Percentiles rank a stretch among this genome's conserved stretches.
Conservation (phyloP, 2,329 filamentous ascomycete genomes). For the Gaeumannomyces sp. region DNA sequence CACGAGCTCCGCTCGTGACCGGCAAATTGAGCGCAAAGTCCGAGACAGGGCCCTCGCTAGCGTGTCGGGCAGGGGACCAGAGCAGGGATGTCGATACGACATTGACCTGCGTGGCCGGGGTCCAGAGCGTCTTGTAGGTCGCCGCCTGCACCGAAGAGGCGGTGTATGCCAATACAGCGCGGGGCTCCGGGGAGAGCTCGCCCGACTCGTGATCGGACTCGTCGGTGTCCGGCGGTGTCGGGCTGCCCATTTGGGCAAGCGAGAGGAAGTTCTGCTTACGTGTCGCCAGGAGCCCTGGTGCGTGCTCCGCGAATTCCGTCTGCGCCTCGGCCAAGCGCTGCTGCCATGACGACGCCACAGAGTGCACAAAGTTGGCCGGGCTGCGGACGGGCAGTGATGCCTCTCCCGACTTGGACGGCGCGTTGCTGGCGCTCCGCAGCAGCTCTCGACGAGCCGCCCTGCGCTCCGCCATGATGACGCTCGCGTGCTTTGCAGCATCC, state of each 20-base stretch:
- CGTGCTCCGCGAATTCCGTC: constrained; percentile 36
- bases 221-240: constrained; percentile 49
- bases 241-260: constrained; percentile 39
- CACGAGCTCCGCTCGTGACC: constrained; percentile 22
- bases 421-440: constrained; percentile 25
- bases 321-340: constrained; percentile 39
- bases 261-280: constrained; percentile 34
- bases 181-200: constrained; percentile 6
- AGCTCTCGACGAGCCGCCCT: constrained; percentile 32
- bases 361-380: constrained; percentile 17
- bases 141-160: constrained; percentile 5
- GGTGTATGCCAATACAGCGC: constrained; percentile 2
- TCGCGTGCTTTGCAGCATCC: not conserved
- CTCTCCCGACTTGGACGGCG: constrained; percentile 18
- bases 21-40: constrained; percentile 1
- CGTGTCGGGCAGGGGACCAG: constrained; percentile 19
- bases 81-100: constrained; percentile 16
- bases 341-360: constrained; percentile 35
- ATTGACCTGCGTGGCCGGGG: constrained; percentile 12
- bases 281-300: constrained; percentile 30
- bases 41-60: constrained; percentile 1
- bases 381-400: constrained; percentile 20
- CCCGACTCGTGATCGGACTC: constrained; percentile 28
- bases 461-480: constrained; percentile 25
- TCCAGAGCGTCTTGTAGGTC: constrained; percentile 22